Conservation (phyloP, 441 rosid genomes). For the Lepidium campestre region DNA sequence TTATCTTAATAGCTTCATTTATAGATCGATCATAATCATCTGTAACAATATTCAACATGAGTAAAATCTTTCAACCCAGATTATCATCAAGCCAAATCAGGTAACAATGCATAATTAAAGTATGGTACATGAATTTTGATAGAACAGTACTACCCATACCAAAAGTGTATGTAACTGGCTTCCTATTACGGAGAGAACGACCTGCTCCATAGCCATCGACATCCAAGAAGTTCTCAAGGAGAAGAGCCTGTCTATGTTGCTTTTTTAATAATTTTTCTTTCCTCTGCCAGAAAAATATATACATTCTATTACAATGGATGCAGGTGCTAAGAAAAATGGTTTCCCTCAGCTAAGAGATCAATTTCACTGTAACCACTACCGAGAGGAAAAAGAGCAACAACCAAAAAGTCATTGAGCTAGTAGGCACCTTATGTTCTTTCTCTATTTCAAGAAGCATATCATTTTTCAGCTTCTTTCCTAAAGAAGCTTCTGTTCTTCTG, state of each 20-base stretch:
- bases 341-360: neutral
- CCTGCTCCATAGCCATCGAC: constrained; percentile 79
- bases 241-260: constrained; percentile 93
- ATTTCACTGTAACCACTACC: neutral
- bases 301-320: neutral
- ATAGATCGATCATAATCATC: constrained; percentile 96
- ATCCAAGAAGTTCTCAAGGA: constrained; percentile 68
- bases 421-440: constrained; percentile 81
- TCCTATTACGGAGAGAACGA: constrained; percentile 91
- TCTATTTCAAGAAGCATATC: constrained; percentile 95
- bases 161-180: constrained; percentile 94
- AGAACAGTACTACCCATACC: constrained; percentile 41
- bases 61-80: neutral
- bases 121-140: neutral
- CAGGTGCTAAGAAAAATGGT: neutral
- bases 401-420: neutral
- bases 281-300: constrained; percentile 40
- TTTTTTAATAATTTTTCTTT: constrained; percentile 87
- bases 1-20: constrained; percentile 90
- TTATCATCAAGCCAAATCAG: neutral
- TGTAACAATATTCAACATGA: constrained; percentile 40
- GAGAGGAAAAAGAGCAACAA: neutral
- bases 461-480: constrained; percentile 85
- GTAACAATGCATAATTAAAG: neutral
- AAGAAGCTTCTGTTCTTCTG: constrained; percentile 75